phyloP scores from a whole-genome alignment of 371 early-diverging fungal genomes.

The Syncephalastrum contaminatum region DNA sequence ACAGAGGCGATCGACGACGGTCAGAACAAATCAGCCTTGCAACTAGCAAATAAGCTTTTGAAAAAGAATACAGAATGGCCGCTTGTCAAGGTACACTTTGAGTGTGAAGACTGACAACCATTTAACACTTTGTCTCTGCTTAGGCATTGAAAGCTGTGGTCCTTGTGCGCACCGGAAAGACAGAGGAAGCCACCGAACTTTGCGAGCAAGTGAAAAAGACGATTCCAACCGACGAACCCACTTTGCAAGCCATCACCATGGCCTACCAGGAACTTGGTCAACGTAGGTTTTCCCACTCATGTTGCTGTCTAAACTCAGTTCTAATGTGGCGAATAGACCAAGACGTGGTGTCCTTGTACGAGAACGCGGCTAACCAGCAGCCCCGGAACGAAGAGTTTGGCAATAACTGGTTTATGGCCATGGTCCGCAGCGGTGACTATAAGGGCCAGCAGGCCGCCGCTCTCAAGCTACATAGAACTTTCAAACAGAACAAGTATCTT shows the following conservation, averaged over 20 bases:
- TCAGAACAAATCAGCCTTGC: slow-evolving; percentile 68
- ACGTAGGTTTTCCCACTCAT: slow-evolving; percentile 36
- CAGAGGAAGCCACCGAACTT: slow-evolving; percentile 70
- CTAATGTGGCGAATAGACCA: slow-evolving; percentile 36
- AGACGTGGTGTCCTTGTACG: slow-evolving; percentile 73
- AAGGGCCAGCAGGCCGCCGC: slow-evolving; percentile 85
- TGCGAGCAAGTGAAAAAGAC: slow-evolving; percentile 68
- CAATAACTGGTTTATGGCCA: slow-evolving; percentile 83
- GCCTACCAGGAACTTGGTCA: slow-evolving; percentile 63
- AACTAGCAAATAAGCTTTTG: slow-evolving; percentile 65
- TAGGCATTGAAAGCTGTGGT: slow-evolving; percentile 86
- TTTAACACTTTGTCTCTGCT: background rate
- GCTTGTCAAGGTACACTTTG: slow-evolving; percentile 56
- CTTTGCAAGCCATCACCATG: slow-evolving; percentile 74
- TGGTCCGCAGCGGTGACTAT: slow-evolving; percentile 69
- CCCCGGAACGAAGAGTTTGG: slow-evolving; percentile 77
- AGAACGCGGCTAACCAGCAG: slow-evolving; percentile 58
- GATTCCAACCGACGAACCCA: slow-evolving; percentile 70
- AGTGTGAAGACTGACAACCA: background rate
- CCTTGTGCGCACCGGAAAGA: slow-evolving; percentile 65
- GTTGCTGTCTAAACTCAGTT: no score
- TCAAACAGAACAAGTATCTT: slow-evolving; percentile 75
- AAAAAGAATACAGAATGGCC: slow-evolving; percentile 69
- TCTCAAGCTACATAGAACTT: slow-evolving; percentile 77
- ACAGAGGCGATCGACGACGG: slow-evolving; percentile 76